Conservation (phyloP, 371 early-diverging fungal species). For the Mortierella sp. region DNA sequence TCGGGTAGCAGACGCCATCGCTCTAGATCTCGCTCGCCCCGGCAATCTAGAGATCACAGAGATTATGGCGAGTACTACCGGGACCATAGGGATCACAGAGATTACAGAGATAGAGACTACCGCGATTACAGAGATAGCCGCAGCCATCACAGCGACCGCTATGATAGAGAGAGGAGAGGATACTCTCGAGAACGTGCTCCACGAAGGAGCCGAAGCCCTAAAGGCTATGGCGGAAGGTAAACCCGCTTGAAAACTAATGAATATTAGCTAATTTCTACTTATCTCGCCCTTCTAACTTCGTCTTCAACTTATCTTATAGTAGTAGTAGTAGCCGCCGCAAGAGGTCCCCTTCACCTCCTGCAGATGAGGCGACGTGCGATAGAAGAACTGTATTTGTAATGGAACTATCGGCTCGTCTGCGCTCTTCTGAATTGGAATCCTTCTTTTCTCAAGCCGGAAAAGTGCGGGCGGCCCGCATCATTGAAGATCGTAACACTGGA, state of each 20-base stretch:
- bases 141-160: conserved; percentile 47
- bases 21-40: conserved; percentile 60
- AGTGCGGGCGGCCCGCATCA: conserved; percentile 90
- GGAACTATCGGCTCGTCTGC: conserved; percentile 90
- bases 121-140: conserved; percentile 54
- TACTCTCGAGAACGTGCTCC: conserved; percentile 42
- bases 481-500: conserved; percentile 89
- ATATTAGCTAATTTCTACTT: neutral
- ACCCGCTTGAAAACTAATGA: conserved; percentile 25
- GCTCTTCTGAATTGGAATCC: conserved; percentile 84
- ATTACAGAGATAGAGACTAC: conserved; percentile 55
- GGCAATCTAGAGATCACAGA: conserved; percentile 62
- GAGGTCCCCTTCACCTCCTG: conserved; percentile 79
- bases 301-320: neutral
- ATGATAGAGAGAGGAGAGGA: conserved; percentile 37
- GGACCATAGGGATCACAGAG: conserved; percentile 55
- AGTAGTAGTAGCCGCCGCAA: conserved; percentile 45
- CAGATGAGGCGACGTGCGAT: conserved; percentile 85
- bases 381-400: conserved; percentile 94
- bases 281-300: neutral
- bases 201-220: conserved; percentile 47
- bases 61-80: conserved; percentile 61
- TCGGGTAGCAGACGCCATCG: conserved; percentile 53
- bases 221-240: conserved; percentile 56
- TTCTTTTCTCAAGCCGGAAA: conserved; percentile 90